These are phyloP conservation scores for Protomyces inundatus DNA, from an alignment of 1,139 yeast genomes.

Conservation along the genomic window DNA sequence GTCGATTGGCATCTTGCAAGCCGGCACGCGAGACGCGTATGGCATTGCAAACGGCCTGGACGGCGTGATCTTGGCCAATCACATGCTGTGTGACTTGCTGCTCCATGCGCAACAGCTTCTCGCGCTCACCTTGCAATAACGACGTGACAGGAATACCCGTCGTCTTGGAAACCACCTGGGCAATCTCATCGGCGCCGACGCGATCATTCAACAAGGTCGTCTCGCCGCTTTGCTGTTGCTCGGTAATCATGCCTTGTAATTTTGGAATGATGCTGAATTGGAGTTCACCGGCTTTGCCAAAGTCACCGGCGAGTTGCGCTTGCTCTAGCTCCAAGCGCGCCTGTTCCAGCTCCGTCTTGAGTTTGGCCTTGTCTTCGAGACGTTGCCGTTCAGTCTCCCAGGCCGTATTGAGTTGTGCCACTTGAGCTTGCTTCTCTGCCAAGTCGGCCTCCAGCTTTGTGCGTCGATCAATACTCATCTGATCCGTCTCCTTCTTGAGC, in stretches of 20 bases:
- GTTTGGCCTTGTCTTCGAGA: conserved; percentile 68
- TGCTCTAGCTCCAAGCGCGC: conserved; percentile 78
- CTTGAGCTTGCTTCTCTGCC: conserved; percentile 56
- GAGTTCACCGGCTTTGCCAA: conserved; percentile 80
- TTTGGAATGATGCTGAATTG: conserved; percentile 83
- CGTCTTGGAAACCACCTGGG: conserved; percentile 83
- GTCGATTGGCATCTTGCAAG: conserved; percentile 83
- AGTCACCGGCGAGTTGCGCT: conserved; percentile 77
- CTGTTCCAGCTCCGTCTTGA: conserved; percentile 76
- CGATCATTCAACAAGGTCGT: conserved; percentile 71
- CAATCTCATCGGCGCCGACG: conserved; percentile 90
- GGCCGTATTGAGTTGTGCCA: conserved; percentile 61
- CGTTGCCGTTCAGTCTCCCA: conserved; percentile 76
- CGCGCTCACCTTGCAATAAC: conserved; percentile 89
- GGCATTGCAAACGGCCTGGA: conserved; percentile 82
- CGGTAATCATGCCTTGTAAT: conserved; percentile 57
- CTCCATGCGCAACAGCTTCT: conserved; percentile 84
- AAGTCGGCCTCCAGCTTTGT: conserved; percentile 60
- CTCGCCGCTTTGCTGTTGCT: conserved; percentile 36
- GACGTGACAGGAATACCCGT: conserved; percentile 95
- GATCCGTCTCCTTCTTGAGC: conserved; percentile 84
- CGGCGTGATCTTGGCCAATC: conserved; percentile 94
- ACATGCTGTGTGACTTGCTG: conserved; percentile 67
- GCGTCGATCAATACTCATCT: conserved; percentile 70
- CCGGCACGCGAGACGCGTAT: conserved; percentile 96